Evolutionary conservation across 768 basidiomycete species (phyloP).

Genomic region (Xerocomellus amylosporus): DNA sequence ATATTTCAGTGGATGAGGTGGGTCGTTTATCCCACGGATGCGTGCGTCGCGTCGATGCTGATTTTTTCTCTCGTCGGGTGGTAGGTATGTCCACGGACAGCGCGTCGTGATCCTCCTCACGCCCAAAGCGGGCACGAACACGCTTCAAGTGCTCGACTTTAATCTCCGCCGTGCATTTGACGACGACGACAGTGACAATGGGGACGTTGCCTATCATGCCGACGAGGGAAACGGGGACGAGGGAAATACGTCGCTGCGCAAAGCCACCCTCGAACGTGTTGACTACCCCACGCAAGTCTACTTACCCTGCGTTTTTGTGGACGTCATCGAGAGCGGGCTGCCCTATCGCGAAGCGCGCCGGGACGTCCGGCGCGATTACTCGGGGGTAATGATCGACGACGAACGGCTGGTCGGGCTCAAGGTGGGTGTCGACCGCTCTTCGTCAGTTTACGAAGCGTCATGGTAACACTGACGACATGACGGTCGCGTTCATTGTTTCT

Average conservation of each 20-base stretch:
- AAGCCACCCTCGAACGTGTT: neutral
- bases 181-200: neutral
- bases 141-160: conserved; percentile 32
- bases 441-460: neutral
- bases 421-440: conserved; percentile 24
- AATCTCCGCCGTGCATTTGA: conserved; percentile 18
- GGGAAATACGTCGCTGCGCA: neutral
- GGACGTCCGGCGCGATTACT: conserved; percentile 28
- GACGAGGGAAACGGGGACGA: neutral
- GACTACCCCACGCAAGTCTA: conserved; percentile 8
- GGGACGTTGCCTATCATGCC: too few relatives aligned
- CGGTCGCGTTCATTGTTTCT: neutral
- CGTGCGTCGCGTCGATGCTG: neutral
- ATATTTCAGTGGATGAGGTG: conserved; percentile 43
- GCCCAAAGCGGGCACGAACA: conserved; percentile 5
- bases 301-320: conserved; percentile 23
- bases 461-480: neutral
- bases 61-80: neutral
- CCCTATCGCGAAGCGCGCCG: conserved; percentile 33
- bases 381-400: conserved; percentile 44
- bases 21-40: neutral
- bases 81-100: conserved; percentile 43
- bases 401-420: conserved; percentile 40
- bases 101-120: conserved; percentile 32
- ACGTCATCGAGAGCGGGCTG: conserved; percentile 25